Conservation (phyloP, 345 rosid genomes). For the Populus alba region DNA sequence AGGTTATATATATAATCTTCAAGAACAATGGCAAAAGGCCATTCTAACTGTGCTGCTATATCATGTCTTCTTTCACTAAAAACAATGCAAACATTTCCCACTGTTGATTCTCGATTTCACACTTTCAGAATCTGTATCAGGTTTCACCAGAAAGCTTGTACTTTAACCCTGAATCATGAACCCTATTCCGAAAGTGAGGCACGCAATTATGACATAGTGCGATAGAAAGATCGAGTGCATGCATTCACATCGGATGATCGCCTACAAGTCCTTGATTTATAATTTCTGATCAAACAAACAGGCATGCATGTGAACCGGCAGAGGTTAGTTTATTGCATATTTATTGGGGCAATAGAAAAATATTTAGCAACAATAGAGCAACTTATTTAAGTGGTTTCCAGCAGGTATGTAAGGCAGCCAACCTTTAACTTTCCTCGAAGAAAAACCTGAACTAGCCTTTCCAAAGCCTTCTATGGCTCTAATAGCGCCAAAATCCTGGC, state of each 20-base stretch:
- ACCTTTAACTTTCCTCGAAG: neutral
- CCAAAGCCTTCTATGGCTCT: conserved; percentile 20
- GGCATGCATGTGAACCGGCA: neutral
- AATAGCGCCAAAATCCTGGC: conserved; percentile 38
- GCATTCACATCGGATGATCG: neutral
- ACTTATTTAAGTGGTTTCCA: neutral
- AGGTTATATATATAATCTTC: neutral
- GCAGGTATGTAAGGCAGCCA: neutral
- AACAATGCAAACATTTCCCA: neutral
- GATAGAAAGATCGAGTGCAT: neutral
- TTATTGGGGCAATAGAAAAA: neutral
- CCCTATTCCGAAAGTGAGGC: neutral
- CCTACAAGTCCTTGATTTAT: neutral
- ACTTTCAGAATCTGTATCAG: neutral
- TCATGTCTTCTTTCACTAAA: neutral
- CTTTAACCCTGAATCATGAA: neutral
- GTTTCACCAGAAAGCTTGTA: neutral
- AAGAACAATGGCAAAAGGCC: neutral
- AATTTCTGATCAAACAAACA: neutral
- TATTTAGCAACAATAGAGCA: neutral
- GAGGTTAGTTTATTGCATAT: neutral
- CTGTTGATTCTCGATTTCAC: neutral
- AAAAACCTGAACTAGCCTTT: conserved; percentile 23
- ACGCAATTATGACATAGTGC: neutral
- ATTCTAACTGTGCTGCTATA: neutral